Evolutionary conservation across 352 stramenopile genomes (phyloP), one percentile per base, ranked within the genome.

Genomic region (Thalassiosira gravida): DNA sequence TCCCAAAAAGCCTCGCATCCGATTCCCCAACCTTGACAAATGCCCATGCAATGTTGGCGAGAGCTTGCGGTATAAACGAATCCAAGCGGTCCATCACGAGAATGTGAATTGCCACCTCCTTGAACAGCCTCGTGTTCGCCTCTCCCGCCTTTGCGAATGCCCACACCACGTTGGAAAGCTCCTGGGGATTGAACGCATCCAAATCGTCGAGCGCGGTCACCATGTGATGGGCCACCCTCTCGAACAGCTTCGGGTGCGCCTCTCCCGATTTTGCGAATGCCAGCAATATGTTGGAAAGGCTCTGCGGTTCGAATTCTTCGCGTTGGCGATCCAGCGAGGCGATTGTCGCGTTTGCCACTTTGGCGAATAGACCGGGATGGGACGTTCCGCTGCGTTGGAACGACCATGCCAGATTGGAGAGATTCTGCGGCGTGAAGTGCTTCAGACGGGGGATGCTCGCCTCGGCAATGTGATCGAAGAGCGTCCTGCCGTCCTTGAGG

Each of bases 51-150:
- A n/a, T n/a, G n/a, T n/a, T n/a, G n/a, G n/a, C n/a, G n/a, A n/a
- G n/a, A n/a, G n/a, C n/a, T n/a, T n/a, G n/a, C n/a, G n/a, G n/a
- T n/a, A n/a, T n/a, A n/a, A n/a, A n/a, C n/a, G n/a, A n/a, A n/a
- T n/a, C n/a, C n/a, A n/a, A n/a, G n/a, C n/a, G n/a, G n/a, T n/a
- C n/a, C n/a, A n/a, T n/a, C n/a, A n/a, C n/a, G n/a, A n/a, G n/a
- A n/a, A n/a, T n/a, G n/a, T n/a, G n/a, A n/a, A n/a, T n/a, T n/a
- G 42, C 59, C 59, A 68, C 59, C 59, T 39, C 56, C 37, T 68
- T 14, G 59, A 68, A 68, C 24, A 68, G 59, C 22, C 32, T 3
- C 3, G 58, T 27, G 22, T 67, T 20, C 1, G 24, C 24, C 24
- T 57, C 59, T 27, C 29, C 29, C 2, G 37, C 39, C 47, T 55